Conservation (phyloP, 169 alveolate species). For the Eimeria falciformis region DNA sequence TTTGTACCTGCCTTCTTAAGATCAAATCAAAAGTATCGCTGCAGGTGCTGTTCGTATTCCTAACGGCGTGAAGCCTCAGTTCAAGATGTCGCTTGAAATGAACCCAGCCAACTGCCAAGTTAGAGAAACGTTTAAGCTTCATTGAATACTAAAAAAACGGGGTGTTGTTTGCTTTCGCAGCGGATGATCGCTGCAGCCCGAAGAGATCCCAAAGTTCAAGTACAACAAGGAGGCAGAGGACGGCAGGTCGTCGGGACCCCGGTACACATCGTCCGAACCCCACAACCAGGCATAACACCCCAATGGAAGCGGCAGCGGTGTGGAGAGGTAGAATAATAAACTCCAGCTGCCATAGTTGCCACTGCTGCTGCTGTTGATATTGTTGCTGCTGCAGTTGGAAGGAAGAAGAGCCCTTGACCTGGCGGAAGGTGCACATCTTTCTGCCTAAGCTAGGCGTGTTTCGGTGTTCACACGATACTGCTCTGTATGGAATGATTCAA, state of each 20-base stretch:
- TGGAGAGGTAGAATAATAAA: background rate
- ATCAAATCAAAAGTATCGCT: no score
- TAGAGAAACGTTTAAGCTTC: background rate
- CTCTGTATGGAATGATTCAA: background rate
- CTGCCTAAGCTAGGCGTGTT: background rate
- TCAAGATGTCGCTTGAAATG: background rate
- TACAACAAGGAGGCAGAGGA: background rate
- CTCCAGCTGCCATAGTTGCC: background rate
- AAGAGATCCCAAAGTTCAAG: background rate
- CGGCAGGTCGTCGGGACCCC: background rate
- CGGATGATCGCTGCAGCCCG: background rate
- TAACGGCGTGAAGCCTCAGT: background rate
- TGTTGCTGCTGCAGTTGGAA: background rate
- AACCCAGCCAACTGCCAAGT: background rate
- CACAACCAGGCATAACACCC: background rate
- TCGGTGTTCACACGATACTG: background rate
- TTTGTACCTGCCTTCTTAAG: no score
- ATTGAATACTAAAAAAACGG: background rate
- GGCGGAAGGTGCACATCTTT: background rate
- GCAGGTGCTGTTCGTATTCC: no score
- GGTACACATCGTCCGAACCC: background rate
- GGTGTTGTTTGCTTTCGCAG: background rate
- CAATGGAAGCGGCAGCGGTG: background rate
- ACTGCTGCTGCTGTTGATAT: background rate
- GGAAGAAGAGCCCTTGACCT: background rate